Conservation (phyloP, 805 yeast genomes). For the Komagataella pastoris region DNA sequence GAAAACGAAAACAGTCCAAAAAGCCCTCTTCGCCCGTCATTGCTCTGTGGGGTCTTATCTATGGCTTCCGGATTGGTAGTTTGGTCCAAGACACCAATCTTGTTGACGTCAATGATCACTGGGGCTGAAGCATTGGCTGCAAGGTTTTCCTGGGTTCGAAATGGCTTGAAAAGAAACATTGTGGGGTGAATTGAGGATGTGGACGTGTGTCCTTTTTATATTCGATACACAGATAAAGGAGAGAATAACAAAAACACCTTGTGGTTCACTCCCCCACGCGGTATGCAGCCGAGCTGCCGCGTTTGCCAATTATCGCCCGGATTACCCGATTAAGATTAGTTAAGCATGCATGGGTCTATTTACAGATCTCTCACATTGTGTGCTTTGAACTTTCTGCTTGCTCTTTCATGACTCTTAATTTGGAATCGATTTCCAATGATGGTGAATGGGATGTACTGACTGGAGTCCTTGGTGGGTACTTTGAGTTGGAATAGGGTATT, state of each 20-base stretch:
- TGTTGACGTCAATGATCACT: neutral
- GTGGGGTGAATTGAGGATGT: neutral
- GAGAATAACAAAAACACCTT: neutral
- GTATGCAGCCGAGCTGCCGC: neutral
- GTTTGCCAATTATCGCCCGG: neutral
- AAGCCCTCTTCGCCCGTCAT: neutral
- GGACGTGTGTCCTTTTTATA: neutral
- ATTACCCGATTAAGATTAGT: neutral
- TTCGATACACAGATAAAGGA: neutral
- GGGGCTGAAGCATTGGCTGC: neutral
- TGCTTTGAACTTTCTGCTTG: constrained; percentile 74
- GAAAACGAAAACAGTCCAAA: neutral
- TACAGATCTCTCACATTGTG: constrained; percentile 36
- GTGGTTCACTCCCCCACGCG: neutral
- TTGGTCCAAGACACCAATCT: neutral
- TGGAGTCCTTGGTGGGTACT: constrained; percentile 19
- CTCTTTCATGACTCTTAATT: constrained; percentile 65
- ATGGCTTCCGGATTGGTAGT: neutral
- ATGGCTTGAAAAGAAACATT: neutral
- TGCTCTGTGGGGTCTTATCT: neutral
- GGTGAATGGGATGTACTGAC: constrained; percentile 37
- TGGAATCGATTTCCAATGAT: constrained; percentile 72
- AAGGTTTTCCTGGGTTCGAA: neutral
- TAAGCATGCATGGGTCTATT: neutral
- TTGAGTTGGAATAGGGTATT: constrained; percentile 50